A percentile compares a stretch with the other conserved stretches of the same genome.
phyloP scores from a whole-genome alignment of 352 stramenopile species.

The Plasmopara muralis region DNA sequence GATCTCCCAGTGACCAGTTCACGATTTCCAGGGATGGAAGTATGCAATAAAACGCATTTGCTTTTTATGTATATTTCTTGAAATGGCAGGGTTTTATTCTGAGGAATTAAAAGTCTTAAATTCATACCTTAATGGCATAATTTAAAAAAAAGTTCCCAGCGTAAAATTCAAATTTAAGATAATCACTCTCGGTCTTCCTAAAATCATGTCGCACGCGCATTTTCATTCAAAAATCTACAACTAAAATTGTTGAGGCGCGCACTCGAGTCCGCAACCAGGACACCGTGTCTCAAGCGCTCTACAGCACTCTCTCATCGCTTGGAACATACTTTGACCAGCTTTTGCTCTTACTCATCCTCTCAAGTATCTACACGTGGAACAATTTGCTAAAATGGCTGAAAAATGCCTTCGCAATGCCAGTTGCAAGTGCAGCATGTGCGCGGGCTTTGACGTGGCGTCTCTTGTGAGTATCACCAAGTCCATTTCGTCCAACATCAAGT shows the following conservation, averaged over 20 bases:
- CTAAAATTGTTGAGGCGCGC: neutral
- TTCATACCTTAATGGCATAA: too few relatives aligned
- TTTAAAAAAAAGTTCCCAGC: too few relatives aligned
- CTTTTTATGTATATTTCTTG: too few relatives aligned
- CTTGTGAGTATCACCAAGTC: constrained; percentile 74
- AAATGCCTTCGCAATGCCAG: constrained; percentile 85
- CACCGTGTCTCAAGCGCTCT: constrained; percentile 4
- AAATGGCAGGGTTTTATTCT: too few relatives aligned
- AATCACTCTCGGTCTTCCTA: neutral
- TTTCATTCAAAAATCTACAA: constrained; percentile 18
- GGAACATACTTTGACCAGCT: neutral
- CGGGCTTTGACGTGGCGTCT: constrained; percentile 68
- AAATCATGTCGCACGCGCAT: constrained; percentile 14
- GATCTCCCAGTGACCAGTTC: too few relatives aligned
- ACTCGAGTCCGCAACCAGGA: neutral
- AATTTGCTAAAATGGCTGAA: constrained; percentile 39
- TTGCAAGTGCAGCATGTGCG: constrained; percentile 78
- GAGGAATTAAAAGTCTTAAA: too few relatives aligned
- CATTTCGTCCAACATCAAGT: constrained; percentile 77
- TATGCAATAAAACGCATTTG: too few relatives aligned
- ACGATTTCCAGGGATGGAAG: too few relatives aligned
- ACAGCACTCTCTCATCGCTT: neutral
- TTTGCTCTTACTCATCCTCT: neutral
- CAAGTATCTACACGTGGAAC: neutral
- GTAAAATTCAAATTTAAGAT: neutral